Evolutionary conservation across 2,329 filamentous ascomycete genomes (phyloP).

Genomic region (Canariomyces notabilis): DNA sequence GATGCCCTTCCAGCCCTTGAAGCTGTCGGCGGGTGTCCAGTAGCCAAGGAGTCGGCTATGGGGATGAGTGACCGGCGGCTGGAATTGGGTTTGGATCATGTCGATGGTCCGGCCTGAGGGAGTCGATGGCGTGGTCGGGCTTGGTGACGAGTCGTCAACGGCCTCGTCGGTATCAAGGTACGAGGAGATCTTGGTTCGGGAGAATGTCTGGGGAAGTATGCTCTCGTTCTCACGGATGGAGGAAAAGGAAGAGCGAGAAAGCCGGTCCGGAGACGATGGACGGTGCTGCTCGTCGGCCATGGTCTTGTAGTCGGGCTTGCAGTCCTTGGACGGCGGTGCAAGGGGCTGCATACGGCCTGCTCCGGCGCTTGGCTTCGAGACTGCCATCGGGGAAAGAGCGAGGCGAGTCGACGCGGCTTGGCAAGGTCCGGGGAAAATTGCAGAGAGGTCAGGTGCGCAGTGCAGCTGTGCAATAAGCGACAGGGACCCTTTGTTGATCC

Average conservation of each 20-base stretch:
- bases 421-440: conserved; percentile 14
- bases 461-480: conserved; percentile 21
- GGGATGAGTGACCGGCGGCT: conserved; percentile 50
- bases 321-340: conserved; percentile 14
- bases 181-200: conserved; percentile 57
- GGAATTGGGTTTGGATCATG: conserved; percentile 43
- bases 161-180: conserved; percentile 49
- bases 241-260: conserved; percentile 53
- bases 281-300: conserved; percentile 21
- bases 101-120: conserved; percentile 27
- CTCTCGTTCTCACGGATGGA: conserved; percentile 57
- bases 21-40: conserved; percentile 54
- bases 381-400: conserved; percentile 20
- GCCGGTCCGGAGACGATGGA: conserved; percentile 32
- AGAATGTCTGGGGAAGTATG: conserved; percentile 58
- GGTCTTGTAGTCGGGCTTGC: conserved; percentile 25
- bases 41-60: conserved; percentile 53
- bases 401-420: conserved; percentile 12
- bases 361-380: conserved; percentile 21
- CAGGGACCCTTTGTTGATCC: conserved; percentile 2
- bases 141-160: conserved; percentile 45
- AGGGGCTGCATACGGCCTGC: conserved; percentile 20
- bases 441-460: conserved; percentile 24
- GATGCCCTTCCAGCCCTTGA: conserved; percentile 60
- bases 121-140: conserved; percentile 21